Evolutionary conservation across 2,329 filamentous ascomycete genomes (phyloP).

Genomic region (Ilyonectria sp.): DNA sequence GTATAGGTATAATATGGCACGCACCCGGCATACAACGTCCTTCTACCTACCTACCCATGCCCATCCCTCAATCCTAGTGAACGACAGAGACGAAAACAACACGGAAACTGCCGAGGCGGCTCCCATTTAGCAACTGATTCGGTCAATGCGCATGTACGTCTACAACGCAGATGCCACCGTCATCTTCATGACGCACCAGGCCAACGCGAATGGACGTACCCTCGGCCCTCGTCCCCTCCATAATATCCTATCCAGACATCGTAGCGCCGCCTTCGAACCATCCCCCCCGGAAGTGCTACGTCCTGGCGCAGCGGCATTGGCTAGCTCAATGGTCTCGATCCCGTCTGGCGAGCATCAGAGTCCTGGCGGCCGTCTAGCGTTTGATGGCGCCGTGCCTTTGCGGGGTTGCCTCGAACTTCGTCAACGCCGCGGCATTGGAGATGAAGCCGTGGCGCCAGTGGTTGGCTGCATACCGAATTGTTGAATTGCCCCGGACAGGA

Average conservation of each 20-base stretch:
- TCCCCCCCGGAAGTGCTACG: background rate
- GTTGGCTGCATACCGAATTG: constrained; percentile 13
- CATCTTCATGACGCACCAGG: background rate
- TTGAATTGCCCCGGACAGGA: constrained; percentile 5
- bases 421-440: background rate
- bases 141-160: background rate
- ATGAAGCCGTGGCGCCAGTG: background rate
- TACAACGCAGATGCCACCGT: background rate
- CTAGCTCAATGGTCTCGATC: constrained; percentile 27
- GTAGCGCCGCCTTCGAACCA: background rate
- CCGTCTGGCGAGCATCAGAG: constrained; percentile 4
- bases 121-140: background rate
- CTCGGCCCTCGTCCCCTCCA: background rate
- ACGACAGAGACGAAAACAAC: background rate
- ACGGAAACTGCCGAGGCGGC: constrained; percentile 1
- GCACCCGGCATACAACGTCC: background rate
- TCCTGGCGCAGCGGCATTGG: background rate
- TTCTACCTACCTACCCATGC: background rate
- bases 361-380: constrained; percentile 15
- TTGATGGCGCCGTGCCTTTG: constrained; percentile 9
- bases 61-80: background rate
- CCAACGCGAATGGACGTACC: background rate
- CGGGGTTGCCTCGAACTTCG: constrained; percentile 16
- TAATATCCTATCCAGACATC: background rate
- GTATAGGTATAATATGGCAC: no score